Evolutionary conservation across 208 protist species (phyloP), one percentile per base, ranked within the genome.

Genomic region (Leishmania martiniquensis): DNA sequence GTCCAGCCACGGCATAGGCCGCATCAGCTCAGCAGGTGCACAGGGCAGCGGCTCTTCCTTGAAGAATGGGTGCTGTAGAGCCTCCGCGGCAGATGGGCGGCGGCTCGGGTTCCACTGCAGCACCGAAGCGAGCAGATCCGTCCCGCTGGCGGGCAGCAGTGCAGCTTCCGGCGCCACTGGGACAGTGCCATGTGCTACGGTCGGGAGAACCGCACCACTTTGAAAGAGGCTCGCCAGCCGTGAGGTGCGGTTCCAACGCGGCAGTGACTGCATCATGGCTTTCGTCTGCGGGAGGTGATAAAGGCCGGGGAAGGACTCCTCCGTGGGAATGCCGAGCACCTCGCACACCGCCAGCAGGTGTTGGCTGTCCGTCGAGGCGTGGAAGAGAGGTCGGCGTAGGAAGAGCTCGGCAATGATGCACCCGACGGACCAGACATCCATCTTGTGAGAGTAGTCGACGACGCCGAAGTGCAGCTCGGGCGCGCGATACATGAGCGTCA

Each of bases 361-460:
- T 63, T 96, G 90, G 42, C 84, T 78, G 69, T 99, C 97, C 1
- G 71, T 85, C n/a, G 84, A 78, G 12, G 96, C 94, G 47, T 78
- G 85, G 55, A 99, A 99, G 20, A 99, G 91, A 10, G 99, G 99
- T 54, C 93, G 86, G 51, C 98, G 98, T 4, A 99, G 76, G 62
- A 99, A 95, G 20, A 99, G 82, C 87, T 99, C 99, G 5, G 98
- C 99, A 51, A 99, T 85, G 42, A 99, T 99, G 90, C 98, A 99
- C 25, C 97, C 98, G 6, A 91, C 75, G 17, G 97, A 99, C 98
- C 97, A 99, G 25, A 99, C 89, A 85, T 99, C 98, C 82, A 99
- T 96, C 32, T 94, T 87, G 59, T 97, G 92, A 1, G 96, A 98
- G 76, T 97, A 96, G 82, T 95, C 91, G 15, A 67, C 62, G 15